A percentile compares a stretch with the other conserved stretches of the same genome.
Conservation (phyloP, 192 early-diverging fungal genomes). For the Blastocladiella britannica region DNA sequence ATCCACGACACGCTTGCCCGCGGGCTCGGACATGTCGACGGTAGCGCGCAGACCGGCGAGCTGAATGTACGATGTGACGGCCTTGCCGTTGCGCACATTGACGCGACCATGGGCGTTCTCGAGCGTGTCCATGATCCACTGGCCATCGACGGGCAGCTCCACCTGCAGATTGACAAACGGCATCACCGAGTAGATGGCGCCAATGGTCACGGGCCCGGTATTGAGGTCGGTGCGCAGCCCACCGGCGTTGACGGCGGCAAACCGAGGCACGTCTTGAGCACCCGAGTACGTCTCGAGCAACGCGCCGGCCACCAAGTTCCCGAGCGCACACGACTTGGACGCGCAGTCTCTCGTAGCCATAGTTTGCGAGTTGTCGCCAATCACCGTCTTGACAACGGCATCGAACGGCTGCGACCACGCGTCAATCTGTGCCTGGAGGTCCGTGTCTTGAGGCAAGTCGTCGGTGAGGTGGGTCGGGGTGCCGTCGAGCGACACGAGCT, state of each 20-base stretch:
- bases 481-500: conserved; percentile 31
- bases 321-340: conserved; percentile 32
- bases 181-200: conserved; percentile 29
- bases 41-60: conserved; percentile 30
- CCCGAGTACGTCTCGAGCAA: conserved; percentile 20
- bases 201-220: conserved; percentile 29
- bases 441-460: conserved; percentile 20
- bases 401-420: conserved; percentile 23
- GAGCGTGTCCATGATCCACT: conserved; percentile 25
- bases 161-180: conserved; percentile 43
- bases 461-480: conserved; percentile 33
- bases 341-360: too few species aligned
- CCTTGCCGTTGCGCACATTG: conserved; percentile 10
- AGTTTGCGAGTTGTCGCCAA: conserved; percentile 18
- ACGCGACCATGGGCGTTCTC: conserved; percentile 16
- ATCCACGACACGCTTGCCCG: conserved; percentile 1
- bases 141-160: conserved; percentile 24
- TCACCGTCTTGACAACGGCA: conserved; percentile 13
- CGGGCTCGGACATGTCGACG: conserved; percentile 11
- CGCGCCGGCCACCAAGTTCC: conserved; percentile 42
- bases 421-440: conserved; percentile 16
- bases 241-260: conserved; percentile 43
- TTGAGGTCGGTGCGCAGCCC: conserved; percentile 35
- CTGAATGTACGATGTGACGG: conserved; percentile 33
- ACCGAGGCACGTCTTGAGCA: conserved; percentile 9